Evolutionary conservation across 2,329 filamentous ascomycete species (phyloP).

Genomic region (Raffaelea ambrosiae): DNA sequence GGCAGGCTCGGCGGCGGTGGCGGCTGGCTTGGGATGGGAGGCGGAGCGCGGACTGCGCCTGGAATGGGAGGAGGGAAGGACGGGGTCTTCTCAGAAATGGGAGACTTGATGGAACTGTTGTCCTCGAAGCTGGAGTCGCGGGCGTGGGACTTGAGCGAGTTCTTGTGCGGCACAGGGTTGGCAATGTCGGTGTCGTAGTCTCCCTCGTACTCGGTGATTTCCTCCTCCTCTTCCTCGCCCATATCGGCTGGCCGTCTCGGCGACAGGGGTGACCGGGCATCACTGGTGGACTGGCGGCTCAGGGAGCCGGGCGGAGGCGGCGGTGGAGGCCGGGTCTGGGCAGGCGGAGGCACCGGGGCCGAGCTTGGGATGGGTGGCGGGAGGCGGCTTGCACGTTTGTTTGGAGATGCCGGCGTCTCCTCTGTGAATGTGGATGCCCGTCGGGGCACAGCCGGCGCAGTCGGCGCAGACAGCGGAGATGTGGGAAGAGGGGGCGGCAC

Average conservation of each 20-base stretch:
- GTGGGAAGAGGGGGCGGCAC: conserved; percentile 27
- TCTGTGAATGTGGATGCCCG: conserved; percentile 26
- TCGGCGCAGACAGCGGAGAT: conserved; percentile 37
- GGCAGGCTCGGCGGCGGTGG: conserved; percentile 17
- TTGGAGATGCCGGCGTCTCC: conserved; percentile 27
- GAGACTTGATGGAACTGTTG: conserved; percentile 52
- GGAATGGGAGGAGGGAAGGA: conserved; percentile 49
- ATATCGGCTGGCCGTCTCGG: conserved; percentile 21
- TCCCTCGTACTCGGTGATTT: conserved; percentile 89
- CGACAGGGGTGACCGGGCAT: conserved; percentile 33
- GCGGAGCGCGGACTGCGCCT: conserved; percentile 51
- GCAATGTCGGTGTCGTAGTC: conserved; percentile 98
- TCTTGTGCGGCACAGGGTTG: conserved; percentile 87
- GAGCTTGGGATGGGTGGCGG: conserved; percentile 54
- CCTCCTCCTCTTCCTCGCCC: conserved; percentile 65
- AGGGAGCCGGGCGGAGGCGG: conserved; percentile 51
- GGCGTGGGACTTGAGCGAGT: conserved; percentile 76
- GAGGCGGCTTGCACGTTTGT: conserved; percentile 46
- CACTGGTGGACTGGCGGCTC: conserved; percentile 52
- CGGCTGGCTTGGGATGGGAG: conserved; percentile 52
- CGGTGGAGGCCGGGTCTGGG: conserved; percentile 54
- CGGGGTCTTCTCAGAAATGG: conserved; percentile 33
- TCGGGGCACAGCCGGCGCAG: conserved; percentile 30
- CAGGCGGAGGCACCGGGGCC: conserved; percentile 35
- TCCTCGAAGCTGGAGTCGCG: conserved; percentile 71